Base-by-base conservation (phyloP, 495 filamentous ascomycete species). In the Tuber calosporum region DNA sequence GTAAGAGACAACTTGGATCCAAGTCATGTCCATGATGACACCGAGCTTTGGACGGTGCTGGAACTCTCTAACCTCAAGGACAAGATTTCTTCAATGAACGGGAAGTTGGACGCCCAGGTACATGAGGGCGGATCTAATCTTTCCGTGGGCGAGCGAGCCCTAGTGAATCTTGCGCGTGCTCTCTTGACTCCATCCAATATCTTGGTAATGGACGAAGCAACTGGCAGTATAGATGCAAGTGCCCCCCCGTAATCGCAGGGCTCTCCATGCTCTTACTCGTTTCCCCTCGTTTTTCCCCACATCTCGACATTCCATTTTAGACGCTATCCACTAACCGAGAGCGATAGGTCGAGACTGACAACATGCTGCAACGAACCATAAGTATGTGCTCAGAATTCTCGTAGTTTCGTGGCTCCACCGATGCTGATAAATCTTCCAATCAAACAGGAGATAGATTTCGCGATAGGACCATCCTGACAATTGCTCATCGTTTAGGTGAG, bases 1-100 rank as follows among this genome's bases (percentile, higher is more conserved):
- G 86, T 99, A 75, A 88, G 96, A 79, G 96, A 98, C 83, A 99
- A 99, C 82, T 87, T 99, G 45, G 96, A 99, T 81, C 96, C 96
- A 43, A 91, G 91, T 45, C 90, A 96, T 83, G 93, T 94, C 69
- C 94, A 98, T 81, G 95, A 96, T 83, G 96, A 99, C 82, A 97
- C 93, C 17, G 96, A 97, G 81, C 88, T 99, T 22, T 99, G 96
- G 96, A 94, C 91, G 79, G 96, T 97, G 53, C 86, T 99, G 68
- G 95, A 97, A 83, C 94, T 97, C 84, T 94, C 95, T 53, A 88
- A 94, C 81, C 85, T 99, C 73, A 96, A 94, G 82, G 93, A 96
- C 58, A 92, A 99, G 83, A 88, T 99, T 67, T 83, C 92, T 1
- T 87, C 85, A 71, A 97, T 99, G 94, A 87, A 91, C 30, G 93